phyloP scores from a whole-genome alignment of 257 asterid species.

The Sherardia arvensis region DNA sequence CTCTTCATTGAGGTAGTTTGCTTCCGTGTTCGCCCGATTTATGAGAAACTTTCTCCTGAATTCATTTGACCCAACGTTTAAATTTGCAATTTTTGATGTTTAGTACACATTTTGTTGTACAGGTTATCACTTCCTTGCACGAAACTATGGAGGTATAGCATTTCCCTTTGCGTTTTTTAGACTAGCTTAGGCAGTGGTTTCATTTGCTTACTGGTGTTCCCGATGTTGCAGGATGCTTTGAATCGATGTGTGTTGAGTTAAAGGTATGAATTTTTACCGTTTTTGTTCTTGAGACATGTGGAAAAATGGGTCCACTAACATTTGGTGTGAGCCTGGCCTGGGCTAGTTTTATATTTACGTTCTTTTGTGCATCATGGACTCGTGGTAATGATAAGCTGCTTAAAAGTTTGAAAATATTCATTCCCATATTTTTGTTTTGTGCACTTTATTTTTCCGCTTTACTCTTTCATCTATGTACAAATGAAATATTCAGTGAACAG shows the following conservation, averaged over 20 bases:
- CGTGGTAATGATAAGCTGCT: neutral
- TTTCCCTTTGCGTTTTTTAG: neutral
- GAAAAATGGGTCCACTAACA: too few relatives aligned
- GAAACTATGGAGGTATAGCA: constrained; percentile 45
- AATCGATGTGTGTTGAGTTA: constrained; percentile 39
- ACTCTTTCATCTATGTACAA: neutral
- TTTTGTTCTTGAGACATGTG: neutral
- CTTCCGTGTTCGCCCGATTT: neutral
- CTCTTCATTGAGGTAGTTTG: constrained; percentile 21
- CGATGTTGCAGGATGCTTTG: constrained; percentile 51
- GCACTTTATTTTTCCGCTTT: neutral
- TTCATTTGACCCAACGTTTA: neutral
- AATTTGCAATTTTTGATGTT: neutral
- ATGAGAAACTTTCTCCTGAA: neutral
- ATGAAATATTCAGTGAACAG: neutral
- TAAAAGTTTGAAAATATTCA: neutral
- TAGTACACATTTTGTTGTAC: neutral
- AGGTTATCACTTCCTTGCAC: constrained; percentile 57
- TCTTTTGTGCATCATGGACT: neutral
- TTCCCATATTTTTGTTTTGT: neutral
- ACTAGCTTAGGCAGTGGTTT: too few relatives aligned
- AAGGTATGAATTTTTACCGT: constrained; percentile 39
- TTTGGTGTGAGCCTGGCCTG: neutral
- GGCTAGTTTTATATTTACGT: neutral
- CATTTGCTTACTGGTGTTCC: constrained; percentile 9